Conservation (phyloP, 225 moss, liverwort and hornwort species). For the Sphagnum tenellum region DNA sequence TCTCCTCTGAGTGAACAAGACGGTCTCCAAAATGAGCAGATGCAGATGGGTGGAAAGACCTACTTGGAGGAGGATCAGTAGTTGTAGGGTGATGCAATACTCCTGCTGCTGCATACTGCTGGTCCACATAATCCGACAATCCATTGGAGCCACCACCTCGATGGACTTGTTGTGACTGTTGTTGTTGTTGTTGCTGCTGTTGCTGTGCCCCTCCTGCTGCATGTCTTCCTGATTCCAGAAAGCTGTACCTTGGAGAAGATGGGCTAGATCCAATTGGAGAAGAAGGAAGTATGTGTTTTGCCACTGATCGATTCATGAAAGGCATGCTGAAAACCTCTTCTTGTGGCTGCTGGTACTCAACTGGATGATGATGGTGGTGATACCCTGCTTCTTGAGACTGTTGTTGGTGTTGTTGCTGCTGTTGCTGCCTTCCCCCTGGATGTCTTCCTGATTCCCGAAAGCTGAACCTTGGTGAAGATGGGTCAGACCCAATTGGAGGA, state of each 20-base stretch:
- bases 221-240: slow-evolving; percentile 48
- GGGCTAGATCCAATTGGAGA: slow-evolving; percentile 67
- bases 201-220: slow-evolving; percentile 15
- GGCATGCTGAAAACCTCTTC: slow-evolving; percentile 37
- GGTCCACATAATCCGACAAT: slow-evolving; percentile 42
- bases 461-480: too few relatives aligned
- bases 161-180: slow-evolving; percentile 28
- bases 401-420: too few relatives aligned
- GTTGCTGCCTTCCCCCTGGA: too few relatives aligned
- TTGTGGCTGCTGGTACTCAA: slow-evolving; percentile 56
- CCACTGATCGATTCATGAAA: slow-evolving; percentile 47
- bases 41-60: slow-evolving; percentile 50
- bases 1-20: slow-evolving; percentile 49
- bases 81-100: too few relatives aligned
- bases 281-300: slow-evolving; percentile 25
- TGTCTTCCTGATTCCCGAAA: too few relatives aligned
- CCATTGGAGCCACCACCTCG: slow-evolving; percentile 27
- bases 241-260: slow-evolving; percentile 65
- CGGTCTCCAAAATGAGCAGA: slow-evolving; percentile 85
- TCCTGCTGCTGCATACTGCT: slow-evolving; percentile 16
- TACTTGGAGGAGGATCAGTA: slow-evolving; percentile 20
- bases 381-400: too few relatives aligned
- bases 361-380: slow-evolving; percentile 11
- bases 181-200: slow-evolving; percentile 21
- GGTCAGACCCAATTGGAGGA: too few relatives aligned